Base-by-base conservation (phyloP, 2,329 filamentous ascomycete genomes). In the Trichoderma sp. region DNA sequence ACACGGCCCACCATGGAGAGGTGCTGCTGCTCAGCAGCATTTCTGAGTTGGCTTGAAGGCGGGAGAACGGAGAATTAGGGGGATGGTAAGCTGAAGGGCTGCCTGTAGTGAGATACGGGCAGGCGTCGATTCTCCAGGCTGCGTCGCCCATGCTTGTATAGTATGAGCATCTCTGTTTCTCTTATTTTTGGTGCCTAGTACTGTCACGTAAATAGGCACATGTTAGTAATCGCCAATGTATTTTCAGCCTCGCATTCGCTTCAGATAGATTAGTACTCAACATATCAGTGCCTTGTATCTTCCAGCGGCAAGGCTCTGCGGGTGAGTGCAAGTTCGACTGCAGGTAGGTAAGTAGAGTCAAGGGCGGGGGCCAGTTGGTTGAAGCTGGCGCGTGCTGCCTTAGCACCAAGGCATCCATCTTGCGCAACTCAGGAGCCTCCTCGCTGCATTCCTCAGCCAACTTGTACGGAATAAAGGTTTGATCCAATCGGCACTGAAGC, bases 21-120 rank as follows among this genome's bases (percentile, higher is more conserved):
- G 49, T 52, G 60, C 34, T 52, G 60, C 34, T 43, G 39, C 16
- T 14, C 39, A 43, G 6, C 16, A 43, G 16, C 18, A n/a, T 28
- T 24, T 28, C 21, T 39, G 43, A 13, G 59, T 32, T n/a, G 59
- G 49, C 59, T 61, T 46, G 28, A 52, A 11, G 59, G 52, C 63
- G 63, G 63, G 63, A 55, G 52, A 66, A 66, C 63, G 63, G 63
- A 66, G 52, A 66, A 66, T 46, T 66, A 66, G 26, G 32, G 55
- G 49, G n/a, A 28, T 28, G 5, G 28, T 34, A 58, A 49, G 52
- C 52, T 43, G 63, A 58, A 43, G 52, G 16, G n/a, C 51, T 26
- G 34, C 59, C 30, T 51, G 26, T 6, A 24, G 39, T 11, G 16
- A 51, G 28, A 30, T 51, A 18, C 39, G 39, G 7, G 39, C 16